Evolutionary conservation across 2,329 filamentous ascomycete species (phyloP).

Genomic region (Penicillium sp.): DNA sequence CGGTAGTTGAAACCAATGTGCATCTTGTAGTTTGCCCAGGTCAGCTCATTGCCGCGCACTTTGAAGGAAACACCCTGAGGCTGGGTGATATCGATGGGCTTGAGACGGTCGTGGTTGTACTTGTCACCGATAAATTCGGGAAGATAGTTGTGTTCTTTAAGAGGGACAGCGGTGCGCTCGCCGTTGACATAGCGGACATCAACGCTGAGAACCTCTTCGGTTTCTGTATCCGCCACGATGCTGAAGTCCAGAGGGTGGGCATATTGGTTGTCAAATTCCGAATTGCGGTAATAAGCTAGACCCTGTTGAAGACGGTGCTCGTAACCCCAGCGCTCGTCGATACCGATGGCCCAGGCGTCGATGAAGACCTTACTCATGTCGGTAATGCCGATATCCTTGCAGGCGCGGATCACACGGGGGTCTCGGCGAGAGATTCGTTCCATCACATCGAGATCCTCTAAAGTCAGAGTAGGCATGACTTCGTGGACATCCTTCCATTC

Average conservation of each 20-base stretch:
- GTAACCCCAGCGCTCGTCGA: conserved; percentile 38
- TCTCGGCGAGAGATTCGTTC: conserved; percentile 36
- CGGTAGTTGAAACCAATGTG: conserved; percentile 51
- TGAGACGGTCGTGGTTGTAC: conserved; percentile 28
- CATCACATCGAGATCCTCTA: conserved; percentile 37
- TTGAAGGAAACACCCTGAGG: conserved; percentile 32
- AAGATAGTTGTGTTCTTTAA: conserved; percentile 30
- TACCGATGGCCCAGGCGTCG: conserved; percentile 40
- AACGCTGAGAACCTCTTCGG: conserved; percentile 30
- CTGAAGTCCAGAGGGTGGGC: conserved; percentile 32
- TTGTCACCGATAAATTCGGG: conserved; percentile 28
- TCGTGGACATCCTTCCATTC: conserved; percentile 40
- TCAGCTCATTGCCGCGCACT: conserved; percentile 31
- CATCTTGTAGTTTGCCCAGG: conserved; percentile 35
- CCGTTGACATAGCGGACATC: conserved; percentile 28
- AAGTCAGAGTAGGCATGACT: conserved; percentile 48
- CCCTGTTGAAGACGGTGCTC: conserved; percentile 36
- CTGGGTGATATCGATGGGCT: conserved; percentile 31
- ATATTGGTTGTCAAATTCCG: conserved; percentile 34
- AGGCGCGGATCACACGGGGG: conserved; percentile 34
- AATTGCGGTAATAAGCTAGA: conserved; percentile 34
- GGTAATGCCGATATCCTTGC: conserved; percentile 36
- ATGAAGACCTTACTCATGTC: conserved; percentile 38
- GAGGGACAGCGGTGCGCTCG: conserved; percentile 24
- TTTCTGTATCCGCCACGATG: conserved; percentile 30